A percentile compares a stretch with the other conserved stretches of the same genome.
Evolutionary conservation across 2,329 filamentous ascomycete genomes (phyloP).

Genomic region (Pezicula radicicola): DNA sequence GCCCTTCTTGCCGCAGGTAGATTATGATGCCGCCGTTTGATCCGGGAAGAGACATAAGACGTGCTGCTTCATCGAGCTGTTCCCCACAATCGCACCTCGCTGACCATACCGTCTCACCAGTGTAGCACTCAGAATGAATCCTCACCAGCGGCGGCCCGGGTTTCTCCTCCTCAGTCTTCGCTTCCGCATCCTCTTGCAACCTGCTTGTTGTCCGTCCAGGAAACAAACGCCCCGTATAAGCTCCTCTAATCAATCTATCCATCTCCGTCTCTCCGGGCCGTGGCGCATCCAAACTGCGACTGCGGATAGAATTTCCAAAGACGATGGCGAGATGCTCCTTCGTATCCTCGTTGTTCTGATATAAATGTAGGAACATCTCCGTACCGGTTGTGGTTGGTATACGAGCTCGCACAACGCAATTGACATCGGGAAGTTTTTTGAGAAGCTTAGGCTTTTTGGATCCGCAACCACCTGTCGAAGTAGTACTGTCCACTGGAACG

Average conservation of each 20-base stretch:
- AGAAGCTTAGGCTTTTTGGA: slow-evolving; percentile 69
- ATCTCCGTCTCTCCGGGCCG: slow-evolving; percentile 78
- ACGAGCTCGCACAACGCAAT: slow-evolving; percentile 88
- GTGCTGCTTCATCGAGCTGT: slow-evolving; percentile 92
- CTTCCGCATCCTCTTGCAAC: slow-evolving; percentile 7
- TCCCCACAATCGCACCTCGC: slow-evolving; percentile 97
- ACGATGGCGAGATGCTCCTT: slow-evolving; percentile 98
- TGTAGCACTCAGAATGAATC: slow-evolving; percentile 98
- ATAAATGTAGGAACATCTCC: slow-evolving; percentile 96
- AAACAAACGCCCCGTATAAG: slow-evolving; percentile 83
- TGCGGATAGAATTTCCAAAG: slow-evolving; percentile 83
- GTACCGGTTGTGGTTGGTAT: slow-evolving; percentile 90
- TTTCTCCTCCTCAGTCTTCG: slow-evolving; percentile 7
- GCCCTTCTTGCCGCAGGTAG: slow-evolving; percentile 92
- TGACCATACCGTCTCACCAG: slow-evolving; percentile 97
- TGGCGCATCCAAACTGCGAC: slow-evolving; percentile 66
- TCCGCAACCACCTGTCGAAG: slow-evolving; percentile 52
- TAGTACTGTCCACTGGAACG: slow-evolving; percentile 56
- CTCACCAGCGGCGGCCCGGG: slow-evolving; percentile 70
- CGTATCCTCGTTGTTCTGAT: slow-evolving; percentile 86
- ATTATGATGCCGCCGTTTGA: slow-evolving; percentile 83
- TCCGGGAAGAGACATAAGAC: slow-evolving; percentile 79
- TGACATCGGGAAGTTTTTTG: slow-evolving; percentile 75
- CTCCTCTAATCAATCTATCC: slow-evolving; percentile 90
- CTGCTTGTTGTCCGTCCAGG: slow-evolving; percentile 69